These are phyloP conservation scores for Peronospora belbahrii DNA, from an alignment of 352 stramenopile species.

Conservation along the genomic window DNA sequence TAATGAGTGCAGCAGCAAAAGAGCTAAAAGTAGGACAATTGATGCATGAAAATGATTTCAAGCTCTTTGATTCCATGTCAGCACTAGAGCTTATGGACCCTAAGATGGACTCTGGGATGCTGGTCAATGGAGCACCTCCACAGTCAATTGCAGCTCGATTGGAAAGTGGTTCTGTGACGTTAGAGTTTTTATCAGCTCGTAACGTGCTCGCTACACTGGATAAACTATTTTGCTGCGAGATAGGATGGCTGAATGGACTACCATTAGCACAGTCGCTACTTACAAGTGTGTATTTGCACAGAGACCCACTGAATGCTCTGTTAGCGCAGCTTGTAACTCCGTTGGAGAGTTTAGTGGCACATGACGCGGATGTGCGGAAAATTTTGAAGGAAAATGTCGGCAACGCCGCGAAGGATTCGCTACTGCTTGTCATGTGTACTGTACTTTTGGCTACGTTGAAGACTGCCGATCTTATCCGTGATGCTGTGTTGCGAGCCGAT, in stretches of 20 bases:
- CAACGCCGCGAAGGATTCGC: conserved; percentile 35
- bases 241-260: conserved; percentile 78
- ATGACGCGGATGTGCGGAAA: conserved; percentile 20
- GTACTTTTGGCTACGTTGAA: conserved; percentile 64
- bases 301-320: conserved; percentile 64
- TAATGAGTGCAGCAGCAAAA: conserved; percentile 56
- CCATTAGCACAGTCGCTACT: conserved; percentile 85
- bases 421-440: conserved; percentile 68
- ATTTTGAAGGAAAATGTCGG: conserved; percentile 28
- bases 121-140: conserved; percentile 48
- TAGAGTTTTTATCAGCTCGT: conserved; percentile 55
- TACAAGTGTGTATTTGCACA: conserved; percentile 86
- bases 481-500: conserved; percentile 85
- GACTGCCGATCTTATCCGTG: conserved; percentile 68
- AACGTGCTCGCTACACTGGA: conserved; percentile 74
- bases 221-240: conserved; percentile 63
- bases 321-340: conserved; percentile 35
- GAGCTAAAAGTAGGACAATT: conserved; percentile 77
- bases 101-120: conserved; percentile 91
- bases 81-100: conserved; percentile 91
- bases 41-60: conserved; percentile 78
- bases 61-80: conserved; percentile 91
- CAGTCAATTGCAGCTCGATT: conserved; percentile 52
- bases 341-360: conserved; percentile 19
- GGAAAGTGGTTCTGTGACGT: conserved; percentile 26